Evolutionary conservation across 257 asterid genomes (phyloP), one percentile per base, ranked within the genome.

Genomic region (Echites panduratus): DNA sequence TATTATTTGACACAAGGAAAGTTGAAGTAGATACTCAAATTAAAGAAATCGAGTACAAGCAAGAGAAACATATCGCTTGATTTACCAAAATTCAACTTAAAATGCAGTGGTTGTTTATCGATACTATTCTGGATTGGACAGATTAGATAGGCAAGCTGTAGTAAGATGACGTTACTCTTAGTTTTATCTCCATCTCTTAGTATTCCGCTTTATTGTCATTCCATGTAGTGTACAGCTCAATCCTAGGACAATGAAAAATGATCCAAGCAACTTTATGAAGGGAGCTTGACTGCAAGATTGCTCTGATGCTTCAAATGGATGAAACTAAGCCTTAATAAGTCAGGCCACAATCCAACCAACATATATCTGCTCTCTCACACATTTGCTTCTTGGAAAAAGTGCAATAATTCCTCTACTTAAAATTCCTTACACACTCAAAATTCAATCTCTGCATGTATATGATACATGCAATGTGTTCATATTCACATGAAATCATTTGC

Each of bases 401-500:
- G 24, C 47, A 62, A 16, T 4, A 7, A 29, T 29, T 61, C 17
- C 40, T 58, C 20, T 27, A 17, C 7, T 24, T 27, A 12, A 29
- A 61, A 61, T 29, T 61, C n/a, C 5, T 61, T 29, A 5, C 44
- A 61, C 32, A 58, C 65, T 9, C 65, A 58, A 13, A 24, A 58
- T 10, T 6, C 66, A 1, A 27, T 32, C 3, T 17, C 17, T 27
- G 43, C 12, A 27, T 27, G n/a, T 27, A 59, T 29, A 20, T 27
- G 5, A n/a, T 14, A 13, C 0, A 13, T 59, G 20, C n/a, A 14
- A 27, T 59, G 66, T 17, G 20, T 29, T 19, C 66, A 27, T 24
- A 58, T 58, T 53, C n/a, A 12, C 67, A 64, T 38, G 29, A 38
- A 10, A 58, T 58, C 65, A 58, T 58, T 58, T 58, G 19, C 65